Conservation (phyloP, 768 basidiomycete genomes). For the Termitomyces sp. region DNA sequence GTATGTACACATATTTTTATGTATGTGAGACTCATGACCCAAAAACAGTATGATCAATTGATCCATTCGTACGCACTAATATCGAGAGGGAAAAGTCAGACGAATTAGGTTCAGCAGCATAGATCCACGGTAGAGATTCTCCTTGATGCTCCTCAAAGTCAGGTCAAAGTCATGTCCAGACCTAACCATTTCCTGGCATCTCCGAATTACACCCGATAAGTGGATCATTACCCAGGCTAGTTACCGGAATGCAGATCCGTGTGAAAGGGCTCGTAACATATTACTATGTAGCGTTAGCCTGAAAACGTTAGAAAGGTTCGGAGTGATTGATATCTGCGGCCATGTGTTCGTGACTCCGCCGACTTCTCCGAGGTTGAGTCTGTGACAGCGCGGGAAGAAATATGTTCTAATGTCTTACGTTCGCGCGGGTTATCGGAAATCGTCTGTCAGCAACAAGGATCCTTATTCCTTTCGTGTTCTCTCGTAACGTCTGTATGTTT, state of each 20-base stretch:
- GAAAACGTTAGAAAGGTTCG: neutral
- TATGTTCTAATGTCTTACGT: neutral
- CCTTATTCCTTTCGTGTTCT: neutral
- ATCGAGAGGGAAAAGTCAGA: neutral
- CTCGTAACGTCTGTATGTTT: conserved; percentile 4
- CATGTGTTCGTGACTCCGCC: conserved; percentile 1
- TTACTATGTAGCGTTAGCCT: neutral
- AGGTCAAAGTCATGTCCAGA: neutral
- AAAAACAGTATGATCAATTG: neutral
- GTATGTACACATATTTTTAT: neutral
- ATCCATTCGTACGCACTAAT: neutral
- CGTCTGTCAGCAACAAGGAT: conserved; percentile 6
- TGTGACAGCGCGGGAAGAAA: conserved; percentile 19
- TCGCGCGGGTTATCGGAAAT: conserved; percentile 18
- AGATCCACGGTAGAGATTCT: neutral
- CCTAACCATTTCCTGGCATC: conserved; percentile 5
- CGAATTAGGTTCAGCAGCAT: neutral
- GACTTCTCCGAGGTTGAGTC: neutral
- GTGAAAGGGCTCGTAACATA: neutral
- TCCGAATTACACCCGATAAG: conserved; percentile 4
- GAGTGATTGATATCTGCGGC: neutral
- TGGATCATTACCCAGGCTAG: neutral
- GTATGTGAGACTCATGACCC: neutral
- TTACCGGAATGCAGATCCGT: neutral
- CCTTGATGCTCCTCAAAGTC: conserved; percentile 2